Base-by-base conservation (phyloP, 345 rosid genomes). In the Hibiscus syriacus region DNA sequence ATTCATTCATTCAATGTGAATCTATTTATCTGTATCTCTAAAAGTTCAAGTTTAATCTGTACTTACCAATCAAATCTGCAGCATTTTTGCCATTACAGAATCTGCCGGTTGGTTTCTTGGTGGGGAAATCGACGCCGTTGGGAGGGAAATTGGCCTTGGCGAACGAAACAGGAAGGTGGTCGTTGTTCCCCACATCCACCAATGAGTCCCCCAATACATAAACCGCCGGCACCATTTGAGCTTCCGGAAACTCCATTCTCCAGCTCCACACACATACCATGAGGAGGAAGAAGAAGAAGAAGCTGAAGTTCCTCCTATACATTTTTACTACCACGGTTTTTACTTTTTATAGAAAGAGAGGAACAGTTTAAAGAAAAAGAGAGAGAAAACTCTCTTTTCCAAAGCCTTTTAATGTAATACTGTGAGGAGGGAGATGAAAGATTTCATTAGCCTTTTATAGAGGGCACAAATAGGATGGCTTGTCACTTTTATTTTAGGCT, bases 161-260 rank as follows among this genome's bases (percentile, higher is more conserved):
- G 5, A 80, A 1, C 0, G 86, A 82, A 11, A 77, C 0, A 19
- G 69, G 38, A 27, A 86, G 64, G 64, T 67, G 43, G 7, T 82
- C 82, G 76, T 86, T 84, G 80, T 84, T 86, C 2, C 90, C 90
- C 0, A 79, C 85, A 56, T 84, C 90, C 22, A 82, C 80, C 3
- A 80, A 71, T 4, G 90, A 86, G 68, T 86, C 90, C 27, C 90
- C 90, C 17, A 86, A 75, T 61, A 84, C 83, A n/a, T 56, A 82
- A 32, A 80, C 4, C 9, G 78, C 90, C n/a, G 85, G 87, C 71
- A 78, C 62, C 76, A 75, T 27, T 45, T 73, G 70, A 49, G 72
- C 77, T 10, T 19, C 25, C 34, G 75, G 0, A 59, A 23, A 13
- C 48, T 48, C 11, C 58, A 19, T 23, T 56, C 12, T n/a, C 48